Conservation (phyloP, 257 asterid species). For the Fraxinus anomala region DNA sequence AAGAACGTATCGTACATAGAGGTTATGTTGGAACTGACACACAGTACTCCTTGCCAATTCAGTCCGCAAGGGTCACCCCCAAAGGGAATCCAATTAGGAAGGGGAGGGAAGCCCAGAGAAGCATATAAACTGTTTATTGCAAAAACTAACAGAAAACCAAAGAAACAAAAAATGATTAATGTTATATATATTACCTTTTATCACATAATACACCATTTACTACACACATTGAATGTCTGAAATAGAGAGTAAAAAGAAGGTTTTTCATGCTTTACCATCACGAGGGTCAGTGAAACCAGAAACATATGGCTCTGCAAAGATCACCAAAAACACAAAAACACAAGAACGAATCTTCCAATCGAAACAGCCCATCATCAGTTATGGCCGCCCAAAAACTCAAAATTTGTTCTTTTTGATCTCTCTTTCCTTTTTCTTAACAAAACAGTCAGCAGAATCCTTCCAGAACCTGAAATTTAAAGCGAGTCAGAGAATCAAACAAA, state of each 20-base stretch:
- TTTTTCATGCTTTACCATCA: conserved; percentile 55
- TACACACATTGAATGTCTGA: neutral
- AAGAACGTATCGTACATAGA: conserved; percentile 53
- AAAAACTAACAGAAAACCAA: conserved; percentile 49
- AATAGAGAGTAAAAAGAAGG: neutral
- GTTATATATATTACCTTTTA: neutral
- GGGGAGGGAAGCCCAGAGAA: conserved; percentile 64
- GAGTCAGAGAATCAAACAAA: conserved; percentile 14
- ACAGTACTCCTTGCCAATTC: conserved; percentile 83
- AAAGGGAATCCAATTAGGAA: conserved; percentile 69
- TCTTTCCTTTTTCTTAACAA: conserved; percentile 16
- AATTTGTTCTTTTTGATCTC: conserved; percentile 16
- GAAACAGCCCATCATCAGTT: conserved; percentile 45
- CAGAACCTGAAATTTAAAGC: conserved; percentile 30
- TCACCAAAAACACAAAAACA: conserved; percentile 42
- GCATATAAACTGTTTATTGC: conserved; percentile 73
- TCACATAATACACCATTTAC: too few relatives aligned
- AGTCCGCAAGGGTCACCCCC: conserved; percentile 96
- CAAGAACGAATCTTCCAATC: conserved; percentile 38
- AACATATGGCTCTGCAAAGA: conserved; percentile 41
- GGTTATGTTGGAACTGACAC: conserved; percentile 75
- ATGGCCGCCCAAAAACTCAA: conserved; percentile 31
- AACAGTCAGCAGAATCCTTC: conserved; percentile 28
- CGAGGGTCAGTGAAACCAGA: conserved; percentile 76
- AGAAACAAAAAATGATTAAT: conserved; percentile 2